Base-by-base conservation (phyloP, 176 grass and related monocot species). In the Pharus latifolius region DNA sequence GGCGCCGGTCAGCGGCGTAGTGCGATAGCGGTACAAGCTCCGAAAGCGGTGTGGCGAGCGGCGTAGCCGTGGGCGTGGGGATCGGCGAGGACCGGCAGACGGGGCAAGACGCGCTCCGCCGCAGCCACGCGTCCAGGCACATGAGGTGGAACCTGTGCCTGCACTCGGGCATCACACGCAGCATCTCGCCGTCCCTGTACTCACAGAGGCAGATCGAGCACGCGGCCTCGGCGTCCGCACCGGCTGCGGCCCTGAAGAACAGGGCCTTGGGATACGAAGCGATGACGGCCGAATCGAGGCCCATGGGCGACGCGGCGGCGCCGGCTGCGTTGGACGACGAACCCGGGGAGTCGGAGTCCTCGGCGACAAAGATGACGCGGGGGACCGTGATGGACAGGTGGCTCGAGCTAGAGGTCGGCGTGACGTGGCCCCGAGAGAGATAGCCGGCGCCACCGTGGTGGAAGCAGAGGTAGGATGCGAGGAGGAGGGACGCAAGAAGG, bases 121-220 rank as follows among this genome's bases (percentile, higher is more conserved):
- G 82, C 47, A 99, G 81, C 95, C 95, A 99, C 7, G 84, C 90
- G 56, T 99, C 95, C 16, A 99, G 75, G 76, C 95, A 99, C 49
- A 85, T 75, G 63, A 94, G 80, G 73, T 99, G 95, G 84, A 99
- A 99, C 58, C 79, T 83, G 83, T 99, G 95, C 55, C 65, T 63
- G 80, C 95, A 99, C 45, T 99, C 95, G 16, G 95, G 95, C 75
- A 99, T 78, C 82, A 88, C 69, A 33, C 95, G 82, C 26, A 94
- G 90, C 87, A 94, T 94, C 82, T 99, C 95, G 16, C 81, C 87
- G 0, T 99, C 95, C 61, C 82, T 70, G 77, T 99, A 99, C 84
- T 99, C 90, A 75, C 84, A 83, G 12, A 94, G 78, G 79, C 95
- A 99, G 38, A 99, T 99, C 3, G 95, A 81, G 80, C 95, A 99